Base-by-base conservation (phyloP, 78 protist species). In the Dictyostelium intermedium region DNA sequence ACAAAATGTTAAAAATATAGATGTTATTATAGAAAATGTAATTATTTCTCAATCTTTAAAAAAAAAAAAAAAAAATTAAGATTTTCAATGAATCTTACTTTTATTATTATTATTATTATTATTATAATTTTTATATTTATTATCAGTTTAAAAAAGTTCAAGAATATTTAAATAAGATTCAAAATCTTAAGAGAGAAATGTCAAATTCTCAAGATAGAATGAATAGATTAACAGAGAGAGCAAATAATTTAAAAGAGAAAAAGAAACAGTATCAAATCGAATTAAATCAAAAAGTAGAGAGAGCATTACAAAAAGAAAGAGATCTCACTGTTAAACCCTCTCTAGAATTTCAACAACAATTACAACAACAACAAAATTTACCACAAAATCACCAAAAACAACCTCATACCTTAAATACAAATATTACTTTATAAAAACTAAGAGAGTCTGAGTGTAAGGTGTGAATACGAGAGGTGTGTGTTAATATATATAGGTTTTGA, bases 1-100 rank as follows among this genome's bases (percentile, higher is more conserved):
- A 79, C 82, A 78, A 69, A 80, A 23, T 50, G 53, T 89, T 13
- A 89, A 89, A 69, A 66, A 80, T 80, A 63, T 89, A 39, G 94
- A 89, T 80, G 27, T 77, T 45, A 89, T 89, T 23, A 18, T 69
- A 63, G 94, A 89, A 63, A 89, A 89, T 89, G 94, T 89, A 89
- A 39, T 7, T 72, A 72, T 43, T 2, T 14, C 13, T 20, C 25
- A 53, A 0, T 23, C 13, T 10, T 30, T 13, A 43, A 13, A 73
- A 13, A 20, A 13, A 30, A 4, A 73, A 18, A 39, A 34, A 39
- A 5, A 76, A 25, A 20, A 76, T 7, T 5, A 32, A 35, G 5
- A 72, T 32, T n/a, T 32, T 70, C 20, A 30, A 45, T 16, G 16
- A 5, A 16, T 50, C 61, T 0, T 45, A 34, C 23, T 32, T n/a